Percentiles rank a stretch among this genome's conserved stretches.
These are phyloP conservation scores for Boechera divaricarpa DNA, from an alignment of 345 rosid genomes.

Conservation along the genomic window DNA sequence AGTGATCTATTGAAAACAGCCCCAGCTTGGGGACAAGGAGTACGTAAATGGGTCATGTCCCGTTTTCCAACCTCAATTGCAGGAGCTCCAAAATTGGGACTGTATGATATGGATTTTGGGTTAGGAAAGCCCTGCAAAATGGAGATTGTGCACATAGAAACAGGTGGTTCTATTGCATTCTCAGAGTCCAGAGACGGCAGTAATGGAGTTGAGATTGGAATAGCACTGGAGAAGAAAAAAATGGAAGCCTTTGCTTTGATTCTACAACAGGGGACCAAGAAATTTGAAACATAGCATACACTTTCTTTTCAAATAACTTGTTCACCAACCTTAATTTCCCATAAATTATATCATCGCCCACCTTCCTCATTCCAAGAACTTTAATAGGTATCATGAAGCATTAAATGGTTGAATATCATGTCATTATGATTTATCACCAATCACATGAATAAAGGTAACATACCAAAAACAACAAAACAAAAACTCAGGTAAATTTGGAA, in stretches of 20 bases:
- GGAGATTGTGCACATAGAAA: conserved; percentile 39
- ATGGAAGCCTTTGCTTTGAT: conserved; percentile 14
- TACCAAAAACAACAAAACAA: not conserved
- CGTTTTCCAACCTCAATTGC: conserved; percentile 30
- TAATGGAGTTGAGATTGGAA: conserved; percentile 36
- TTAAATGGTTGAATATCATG: not conserved
- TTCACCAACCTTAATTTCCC: too few species aligned
- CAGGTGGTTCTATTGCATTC: conserved; percentile 35
- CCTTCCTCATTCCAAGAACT: not conserved
- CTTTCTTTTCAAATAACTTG: not conserved
- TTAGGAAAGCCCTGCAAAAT: conserved; percentile 33
- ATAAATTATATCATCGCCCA: not conserved
- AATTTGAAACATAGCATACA: not conserved
- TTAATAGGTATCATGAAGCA: too few species aligned
- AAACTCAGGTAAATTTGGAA: not conserved
- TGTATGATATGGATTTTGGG: conserved; percentile 38
- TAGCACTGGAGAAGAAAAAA: conserved; percentile 24
- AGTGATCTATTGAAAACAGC: conserved; percentile 32
- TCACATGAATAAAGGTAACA: not conserved
- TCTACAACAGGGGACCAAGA: conserved; percentile 3
- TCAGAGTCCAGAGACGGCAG: conserved; percentile 28
- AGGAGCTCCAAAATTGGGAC: conserved; percentile 48
- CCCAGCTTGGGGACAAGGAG: conserved; percentile 33
- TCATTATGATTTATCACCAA: not conserved
- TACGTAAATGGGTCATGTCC: conserved; percentile 31